These are phyloP conservation scores for Aspergillus hancockii DNA, from an alignment of 495 filamentous ascomycete genomes.

Conservation along the genomic window DNA sequence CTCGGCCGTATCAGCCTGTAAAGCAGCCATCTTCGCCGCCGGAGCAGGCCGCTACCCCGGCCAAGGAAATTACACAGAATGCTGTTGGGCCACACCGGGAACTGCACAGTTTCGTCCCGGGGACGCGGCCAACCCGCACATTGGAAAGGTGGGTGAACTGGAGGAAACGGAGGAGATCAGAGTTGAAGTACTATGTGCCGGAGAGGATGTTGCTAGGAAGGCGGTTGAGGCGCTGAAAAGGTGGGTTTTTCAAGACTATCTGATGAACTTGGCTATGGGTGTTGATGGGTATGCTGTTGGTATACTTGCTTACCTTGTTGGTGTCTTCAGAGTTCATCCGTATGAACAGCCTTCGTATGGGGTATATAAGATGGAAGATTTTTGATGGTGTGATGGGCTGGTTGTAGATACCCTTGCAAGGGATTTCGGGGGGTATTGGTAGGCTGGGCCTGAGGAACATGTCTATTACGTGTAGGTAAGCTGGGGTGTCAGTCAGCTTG, in stretches of 20 bases:
- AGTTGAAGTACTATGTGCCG: conserved; percentile 54
- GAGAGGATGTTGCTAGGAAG: conserved; percentile 26
- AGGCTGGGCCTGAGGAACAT: too few species aligned
- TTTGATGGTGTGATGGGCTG: not conserved
- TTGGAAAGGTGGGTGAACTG: conserved; percentile 52
- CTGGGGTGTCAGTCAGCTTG: too few species aligned
- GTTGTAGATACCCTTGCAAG: not conserved
- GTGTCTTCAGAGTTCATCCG: conserved; percentile 18
- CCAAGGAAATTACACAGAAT: conserved; percentile 60
- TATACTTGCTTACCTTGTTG: not conserved
- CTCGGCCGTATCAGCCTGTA: conserved; percentile 48
- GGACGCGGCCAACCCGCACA: conserved; percentile 56
- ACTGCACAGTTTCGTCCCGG: conserved; percentile 63
- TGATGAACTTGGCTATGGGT: not conserved
- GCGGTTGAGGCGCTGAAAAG: conserved; percentile 58
- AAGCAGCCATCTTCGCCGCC: conserved; percentile 62
- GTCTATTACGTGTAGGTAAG: too few species aligned
- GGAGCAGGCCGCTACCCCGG: conserved; percentile 63
- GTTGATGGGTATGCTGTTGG: not conserved
- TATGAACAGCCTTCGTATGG: conserved; percentile 25
- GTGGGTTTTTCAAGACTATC: conserved; percentile 37
- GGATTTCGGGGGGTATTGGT: too few species aligned
- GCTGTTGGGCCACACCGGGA: conserved; percentile 55
- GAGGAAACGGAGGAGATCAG: conserved; percentile 51
- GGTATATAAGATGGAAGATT: conserved; percentile 20